Percentiles rank a stretch among this genome's conserved stretches.
Conservation (phyloP, 257 asterid species). For the Gentiana straminea region DNA sequence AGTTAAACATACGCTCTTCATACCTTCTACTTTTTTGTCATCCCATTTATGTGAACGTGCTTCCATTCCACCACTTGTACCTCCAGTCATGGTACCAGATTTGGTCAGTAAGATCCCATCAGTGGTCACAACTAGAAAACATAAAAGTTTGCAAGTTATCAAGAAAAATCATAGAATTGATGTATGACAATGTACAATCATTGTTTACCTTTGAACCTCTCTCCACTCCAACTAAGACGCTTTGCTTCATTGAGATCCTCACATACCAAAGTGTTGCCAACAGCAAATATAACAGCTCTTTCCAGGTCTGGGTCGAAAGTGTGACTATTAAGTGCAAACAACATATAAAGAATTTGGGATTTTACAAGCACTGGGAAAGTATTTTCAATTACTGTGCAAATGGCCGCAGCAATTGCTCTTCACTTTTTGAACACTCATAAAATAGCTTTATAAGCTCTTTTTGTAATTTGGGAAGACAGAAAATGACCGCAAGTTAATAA, state of each 20-base stretch:
- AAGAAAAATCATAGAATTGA: background rate
- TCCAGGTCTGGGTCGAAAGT: conserved; percentile 73
- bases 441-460: no score
- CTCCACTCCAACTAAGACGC: conserved; percentile 90
- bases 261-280: conserved; percentile 93
- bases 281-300: conserved; percentile 89
- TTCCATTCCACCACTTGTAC: conserved; percentile 98
- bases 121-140: conserved; percentile 75
- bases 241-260: conserved; percentile 91
- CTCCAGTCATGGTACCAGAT: conserved; percentile 99
- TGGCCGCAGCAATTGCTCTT: no score
- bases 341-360: conserved; percentile 11
- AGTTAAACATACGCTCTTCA: conserved; percentile 12
- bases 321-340: conserved; percentile 45
- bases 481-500: no score
- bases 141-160: background rate
- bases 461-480: no score
- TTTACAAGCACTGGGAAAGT: background rate
- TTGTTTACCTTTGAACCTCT: conserved; percentile 67
- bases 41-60: conserved; percentile 99
- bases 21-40: conserved; percentile 89
- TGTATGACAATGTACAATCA: no score
- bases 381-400: no score
- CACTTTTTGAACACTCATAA: no score
- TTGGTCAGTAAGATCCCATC: conserved; percentile 87